Percentiles rank a stretch among this genome's conserved stretches.
These are phyloP conservation scores for Phytophthora litchii DNA, from an alignment of 352 stramenopile species.

Conservation along the genomic window DNA sequence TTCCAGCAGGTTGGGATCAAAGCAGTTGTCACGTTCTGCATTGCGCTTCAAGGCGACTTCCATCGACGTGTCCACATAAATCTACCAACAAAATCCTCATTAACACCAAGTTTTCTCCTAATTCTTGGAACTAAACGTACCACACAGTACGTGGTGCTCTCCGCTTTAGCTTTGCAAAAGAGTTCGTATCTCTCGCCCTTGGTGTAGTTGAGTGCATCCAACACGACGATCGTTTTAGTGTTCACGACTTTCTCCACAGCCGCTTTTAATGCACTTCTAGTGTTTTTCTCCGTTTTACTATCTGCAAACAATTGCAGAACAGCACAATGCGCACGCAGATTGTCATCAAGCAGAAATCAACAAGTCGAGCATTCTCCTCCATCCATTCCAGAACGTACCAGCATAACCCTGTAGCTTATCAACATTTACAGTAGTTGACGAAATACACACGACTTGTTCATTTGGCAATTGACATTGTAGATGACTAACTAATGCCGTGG, in stretches of 20 bases:
- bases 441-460: constrained; percentile 63
- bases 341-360: constrained; percentile 2
- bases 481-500: constrained; percentile 53
- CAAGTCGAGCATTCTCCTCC: constrained; percentile 8
- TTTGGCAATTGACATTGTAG: constrained; percentile 44
- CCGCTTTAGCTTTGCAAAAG: constrained; percentile 93
- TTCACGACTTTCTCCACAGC: constrained; percentile 71
- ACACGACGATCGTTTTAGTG: constrained; percentile 82
- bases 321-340: too few relatives aligned
- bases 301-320: constrained; percentile 31
- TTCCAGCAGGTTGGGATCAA: constrained; percentile 72
- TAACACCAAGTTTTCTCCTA: background rate
- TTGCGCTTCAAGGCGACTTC: constrained; percentile 67
- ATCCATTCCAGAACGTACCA: constrained; percentile 37
- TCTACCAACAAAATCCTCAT: constrained; percentile 18
- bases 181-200: constrained; percentile 96
- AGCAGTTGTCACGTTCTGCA: constrained; percentile 33
- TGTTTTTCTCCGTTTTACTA: constrained; percentile 67
- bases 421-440: constrained; percentile 65
- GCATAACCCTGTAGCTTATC: constrained; percentile 61
- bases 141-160: constrained; percentile 92
- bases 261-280: constrained; percentile 66
- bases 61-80: constrained; percentile 79
- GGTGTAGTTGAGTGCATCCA: constrained; percentile 95
- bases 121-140: constrained; percentile 23